Evolutionary conservation across 192 early-diverging fungal species (phyloP).

Genomic region (Backusella parvicylindrica): DNA sequence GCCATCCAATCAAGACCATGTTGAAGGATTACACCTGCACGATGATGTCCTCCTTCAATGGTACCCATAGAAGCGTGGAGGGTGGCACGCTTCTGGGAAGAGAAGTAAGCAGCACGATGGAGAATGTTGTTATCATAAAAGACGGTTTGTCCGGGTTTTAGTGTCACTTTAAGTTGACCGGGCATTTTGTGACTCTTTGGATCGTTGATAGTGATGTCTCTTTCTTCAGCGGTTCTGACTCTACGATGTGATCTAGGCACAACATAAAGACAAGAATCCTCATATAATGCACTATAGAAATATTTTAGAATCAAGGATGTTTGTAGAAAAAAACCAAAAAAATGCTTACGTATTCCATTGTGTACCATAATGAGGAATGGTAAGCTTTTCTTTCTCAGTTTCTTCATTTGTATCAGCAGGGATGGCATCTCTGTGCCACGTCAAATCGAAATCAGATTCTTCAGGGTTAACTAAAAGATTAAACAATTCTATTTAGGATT

Average conservation of each 20-base stretch:
- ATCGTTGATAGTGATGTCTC: slow-evolving; percentile 41
- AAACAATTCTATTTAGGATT: slow-evolving; percentile 37
- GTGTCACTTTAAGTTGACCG: slow-evolving; percentile 26
- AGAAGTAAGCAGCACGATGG: slow-evolving; percentile 43
- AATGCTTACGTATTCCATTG: slow-evolving; percentile 42
- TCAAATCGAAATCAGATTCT: slow-evolving; percentile 42
- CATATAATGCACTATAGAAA: slow-evolving; percentile 38
- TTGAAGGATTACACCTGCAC: slow-evolving; percentile 44
- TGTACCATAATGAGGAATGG: slow-evolving; percentile 43
- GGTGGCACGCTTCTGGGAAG: slow-evolving; percentile 37
- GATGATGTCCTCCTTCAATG: slow-evolving; percentile 41
- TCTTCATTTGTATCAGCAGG: slow-evolving; percentile 32
- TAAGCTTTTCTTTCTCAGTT: slow-evolving; percentile 33
- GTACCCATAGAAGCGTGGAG: slow-evolving; percentile 49
- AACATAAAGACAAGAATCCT: slow-evolving; percentile 43
- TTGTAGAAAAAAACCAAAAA: neutral
- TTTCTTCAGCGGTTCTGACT: slow-evolving; percentile 38
- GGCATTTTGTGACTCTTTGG: slow-evolving; percentile 44
- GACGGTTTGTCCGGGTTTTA: slow-evolving; percentile 48
- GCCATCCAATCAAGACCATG: slow-evolving; percentile 50
- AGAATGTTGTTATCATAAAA: slow-evolving; percentile 55
- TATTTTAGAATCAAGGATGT: neutral
- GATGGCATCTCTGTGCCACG: slow-evolving; percentile 46
- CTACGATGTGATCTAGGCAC: slow-evolving; percentile 44
- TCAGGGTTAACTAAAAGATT: slow-evolving; percentile 44